Base-by-base conservation (phyloP, 331 rosid genomes). In the Acacia pycnantha region DNA sequence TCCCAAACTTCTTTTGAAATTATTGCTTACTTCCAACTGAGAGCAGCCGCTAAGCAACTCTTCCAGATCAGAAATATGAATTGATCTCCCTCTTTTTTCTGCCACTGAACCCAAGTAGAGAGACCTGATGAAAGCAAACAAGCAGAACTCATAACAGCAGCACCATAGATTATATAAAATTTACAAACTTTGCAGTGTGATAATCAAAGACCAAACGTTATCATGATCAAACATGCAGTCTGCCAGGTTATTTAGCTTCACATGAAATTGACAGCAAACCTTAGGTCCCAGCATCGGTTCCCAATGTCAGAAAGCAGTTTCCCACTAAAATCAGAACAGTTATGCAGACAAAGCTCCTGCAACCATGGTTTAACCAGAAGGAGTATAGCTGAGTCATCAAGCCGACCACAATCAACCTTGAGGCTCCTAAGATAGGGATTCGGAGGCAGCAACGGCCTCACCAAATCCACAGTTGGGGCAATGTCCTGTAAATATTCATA, bases 21-120 rank as follows among this genome's bases (percentile, higher is more conserved):
- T 35, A 62, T 67, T 81, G 27, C 98, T 91, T 95, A 95, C 98
- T 91, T 95, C 97, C 84, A 95, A 92, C 13, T 78, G 91, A 73
- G 88, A 72, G 90, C 98, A 95, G 83, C 99, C 96, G 73, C 73
- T 26, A 68, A 95, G 98, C 77, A 95, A 90, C 82, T 92, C 98
- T 84, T 92, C 91, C 85, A 95, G 88, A 90, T 95, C 97, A 62
- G 94, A 84, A 73, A 88, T 85, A 77, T 95, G 93, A 90, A 95
- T 86, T 1, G 91, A 77, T 88, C 91, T 95, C 85, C 93, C 96
- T 90, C 92, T 85, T 44, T 87, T 92, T 66, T 89, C 97, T 0
- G 97, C 98, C 37, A 95, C 94, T 4, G 97, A 95, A 26, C 98
- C 94, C 94, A 95, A 87, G 84, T 88, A 93, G 80, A 95, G 97